A percentile compares a stretch with the other conserved stretches of the same genome.
phyloP scores from a whole-genome alignment of 2,329 filamentous ascomycete genomes.

The Pestalotiopsis fici region DNA sequence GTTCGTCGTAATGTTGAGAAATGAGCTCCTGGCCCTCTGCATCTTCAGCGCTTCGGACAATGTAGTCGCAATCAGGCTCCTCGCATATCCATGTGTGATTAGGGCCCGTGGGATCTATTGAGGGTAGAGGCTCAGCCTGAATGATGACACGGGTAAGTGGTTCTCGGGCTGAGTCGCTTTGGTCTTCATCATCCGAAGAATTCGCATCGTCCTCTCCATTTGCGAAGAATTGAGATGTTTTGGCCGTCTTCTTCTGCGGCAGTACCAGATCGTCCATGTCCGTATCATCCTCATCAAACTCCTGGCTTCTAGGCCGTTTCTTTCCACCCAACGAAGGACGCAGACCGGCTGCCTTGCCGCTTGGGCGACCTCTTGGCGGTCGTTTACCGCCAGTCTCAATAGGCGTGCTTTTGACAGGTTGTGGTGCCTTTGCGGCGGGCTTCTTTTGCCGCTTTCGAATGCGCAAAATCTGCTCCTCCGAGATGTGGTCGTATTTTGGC shows the following conservation, averaged over 20 bases:
- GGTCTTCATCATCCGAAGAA: conserved; percentile 5
- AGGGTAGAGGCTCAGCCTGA: conserved; percentile 50
- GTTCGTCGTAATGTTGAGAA: conserved; percentile 60
- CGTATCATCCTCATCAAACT: conserved; percentile 21
- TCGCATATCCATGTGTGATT: conserved; percentile 68
- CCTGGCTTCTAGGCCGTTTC: conserved; percentile 42
- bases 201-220: conserved; percentile 31
- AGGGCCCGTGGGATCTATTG: conserved; percentile 51
- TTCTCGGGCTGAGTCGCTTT: conserved; percentile 3
- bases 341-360: conserved; percentile 46
- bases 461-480: conserved; percentile 24
- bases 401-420: conserved; percentile 13
- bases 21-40: conserved; percentile 57
- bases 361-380: conserved; percentile 33
- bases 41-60: conserved; percentile 63
- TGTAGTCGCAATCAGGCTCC: conserved; percentile 63
- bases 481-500: conserved; percentile 23
- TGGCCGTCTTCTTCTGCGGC: conserved; percentile 22
- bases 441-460: conserved; percentile 26
- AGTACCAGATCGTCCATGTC: conserved; percentile 15
- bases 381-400: conserved; percentile 21
- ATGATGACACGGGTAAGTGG: conserved; percentile 38
- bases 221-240: conserved; percentile 33
- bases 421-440: conserved; percentile 10
- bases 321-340: conserved; percentile 41